Percentiles rank a stretch among this genome's conserved stretches.
phyloP scores from a whole-genome alignment of 441 rosid genomes.

The Pelargonium myrrhifolium region DNA sequence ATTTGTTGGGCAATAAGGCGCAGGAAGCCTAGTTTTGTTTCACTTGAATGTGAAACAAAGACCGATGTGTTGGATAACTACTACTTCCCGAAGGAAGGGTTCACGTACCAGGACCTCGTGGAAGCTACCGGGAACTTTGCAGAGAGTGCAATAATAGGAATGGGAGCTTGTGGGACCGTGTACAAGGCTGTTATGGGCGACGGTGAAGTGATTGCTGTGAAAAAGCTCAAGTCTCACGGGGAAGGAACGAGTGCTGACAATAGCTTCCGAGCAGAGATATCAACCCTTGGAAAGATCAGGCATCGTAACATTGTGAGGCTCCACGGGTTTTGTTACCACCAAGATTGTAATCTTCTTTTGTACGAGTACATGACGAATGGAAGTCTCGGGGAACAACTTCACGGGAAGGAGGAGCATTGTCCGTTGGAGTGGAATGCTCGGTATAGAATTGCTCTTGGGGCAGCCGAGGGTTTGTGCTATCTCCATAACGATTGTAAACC shows the following conservation, averaged over 20 bases:
- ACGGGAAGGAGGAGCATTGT: conserved; percentile 29
- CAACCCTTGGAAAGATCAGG: conserved; percentile 81
- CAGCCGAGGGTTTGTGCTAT: conserved; percentile 94
- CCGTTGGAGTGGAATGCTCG: conserved; percentile 65
- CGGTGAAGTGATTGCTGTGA: conserved; percentile 71
- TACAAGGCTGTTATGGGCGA: conserved; percentile 75
- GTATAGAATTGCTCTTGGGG: conserved; percentile 76
- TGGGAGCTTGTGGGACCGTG: conserved; percentile 90
- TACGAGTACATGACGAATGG: conserved; percentile 90
- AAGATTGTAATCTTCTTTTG: conserved; percentile 68
- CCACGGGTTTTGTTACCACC: conserved; percentile 75
- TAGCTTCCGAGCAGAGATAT: conserved; percentile 86
- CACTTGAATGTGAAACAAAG: conserved; percentile 42
- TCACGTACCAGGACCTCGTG: conserved; percentile 65
- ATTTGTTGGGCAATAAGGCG: conserved; percentile 56
- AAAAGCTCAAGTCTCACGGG: conserved; percentile 59
- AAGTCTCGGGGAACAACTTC: conserved; percentile 81
- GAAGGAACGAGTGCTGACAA: conserved; percentile 76
- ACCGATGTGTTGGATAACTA: conserved; percentile 57
- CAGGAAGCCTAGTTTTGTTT: conserved; percentile 33
- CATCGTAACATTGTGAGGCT: conserved; percentile 94
- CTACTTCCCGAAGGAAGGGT: conserved; percentile 74
- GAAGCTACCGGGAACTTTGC: conserved; percentile 72
- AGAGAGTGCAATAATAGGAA: conserved; percentile 66
- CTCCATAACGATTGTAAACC: conserved; percentile 96